Conservation (phyloP, 352 stramenopile species). For the Detonula confervacea region DNA sequence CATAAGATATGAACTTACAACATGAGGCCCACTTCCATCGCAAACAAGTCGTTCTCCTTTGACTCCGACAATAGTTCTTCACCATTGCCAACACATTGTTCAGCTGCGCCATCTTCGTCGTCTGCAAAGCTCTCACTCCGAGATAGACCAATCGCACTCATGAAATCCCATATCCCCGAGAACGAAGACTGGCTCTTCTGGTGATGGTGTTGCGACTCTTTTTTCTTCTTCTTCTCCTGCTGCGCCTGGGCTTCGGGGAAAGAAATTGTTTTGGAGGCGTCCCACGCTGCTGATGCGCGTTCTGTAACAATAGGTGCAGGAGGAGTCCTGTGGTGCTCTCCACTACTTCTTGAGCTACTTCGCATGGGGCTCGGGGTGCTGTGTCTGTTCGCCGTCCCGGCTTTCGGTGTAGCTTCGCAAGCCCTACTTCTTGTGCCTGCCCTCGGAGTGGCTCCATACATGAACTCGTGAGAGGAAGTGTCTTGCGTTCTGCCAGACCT, state of each 20-base stretch:
- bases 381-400: neutral
- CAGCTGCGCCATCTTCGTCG: conserved; percentile 4
- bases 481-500: too few relatives aligned
- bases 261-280: conserved; percentile 18
- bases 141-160: conserved; percentile 8
- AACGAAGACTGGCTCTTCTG: conserved; percentile 21
- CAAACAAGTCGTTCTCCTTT: conserved; percentile 52
- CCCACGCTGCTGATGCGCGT: neutral
- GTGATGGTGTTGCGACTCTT: neutral
- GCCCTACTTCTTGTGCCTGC: conserved; percentile 4
- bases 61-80: conserved; percentile 36
- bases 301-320: neutral
- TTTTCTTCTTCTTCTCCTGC: neutral
- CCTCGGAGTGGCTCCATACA: conserved; percentile 5
- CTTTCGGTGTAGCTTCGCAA: neutral
- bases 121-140: conserved; percentile 9
- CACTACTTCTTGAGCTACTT: neutral
- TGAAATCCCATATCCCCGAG: conserved; percentile 11
- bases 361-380: neutral
- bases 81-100: neutral
- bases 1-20: conserved; percentile 43
- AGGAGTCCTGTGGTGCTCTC: neutral
- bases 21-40: conserved; percentile 52
- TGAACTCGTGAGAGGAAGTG: neutral
- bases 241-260: conserved; percentile 7